These are phyloP conservation scores for Cymbidium sinense DNA, from an alignment of 106 monocot species.

Conservation along the genomic window DNA sequence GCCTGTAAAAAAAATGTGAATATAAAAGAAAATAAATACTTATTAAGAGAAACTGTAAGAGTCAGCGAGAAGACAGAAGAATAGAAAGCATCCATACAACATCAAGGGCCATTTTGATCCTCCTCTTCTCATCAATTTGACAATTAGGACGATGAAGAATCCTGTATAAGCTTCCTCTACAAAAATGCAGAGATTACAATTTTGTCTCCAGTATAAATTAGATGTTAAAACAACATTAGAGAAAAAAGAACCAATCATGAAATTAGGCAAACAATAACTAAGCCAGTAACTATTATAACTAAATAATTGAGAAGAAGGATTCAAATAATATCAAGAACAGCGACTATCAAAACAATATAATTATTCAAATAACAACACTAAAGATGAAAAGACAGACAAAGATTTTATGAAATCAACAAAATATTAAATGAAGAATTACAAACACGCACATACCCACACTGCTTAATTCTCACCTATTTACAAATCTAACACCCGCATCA, in stretches of 20 bases:
- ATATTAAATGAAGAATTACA: too few relatives aligned
- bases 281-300: neutral
- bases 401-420: neutral
- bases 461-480: too few relatives aligned
- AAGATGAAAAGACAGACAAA: neutral
- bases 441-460: too few relatives aligned
- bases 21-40: neutral
- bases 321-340: neutral
- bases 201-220: neutral
- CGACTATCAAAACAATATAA: neutral
- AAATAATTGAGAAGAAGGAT: neutral
- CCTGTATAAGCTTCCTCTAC: conserved; percentile 91
- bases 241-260: neutral
- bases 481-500: too few relatives aligned
- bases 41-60: neutral
- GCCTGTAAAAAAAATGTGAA: conserved; percentile 34
- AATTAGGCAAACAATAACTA: neutral
- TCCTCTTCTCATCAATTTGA: conserved; percentile 87
- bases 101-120: conserved; percentile 96
- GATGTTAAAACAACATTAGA: neutral
- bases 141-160: conserved; percentile 94
- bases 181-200: neutral
- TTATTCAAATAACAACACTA: neutral
- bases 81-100: conserved; percentile 42
- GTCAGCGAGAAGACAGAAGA: neutral